Evolutionary conservation across 306 rosid species (phyloP).

Genomic region (Lagenaria siceraria): DNA sequence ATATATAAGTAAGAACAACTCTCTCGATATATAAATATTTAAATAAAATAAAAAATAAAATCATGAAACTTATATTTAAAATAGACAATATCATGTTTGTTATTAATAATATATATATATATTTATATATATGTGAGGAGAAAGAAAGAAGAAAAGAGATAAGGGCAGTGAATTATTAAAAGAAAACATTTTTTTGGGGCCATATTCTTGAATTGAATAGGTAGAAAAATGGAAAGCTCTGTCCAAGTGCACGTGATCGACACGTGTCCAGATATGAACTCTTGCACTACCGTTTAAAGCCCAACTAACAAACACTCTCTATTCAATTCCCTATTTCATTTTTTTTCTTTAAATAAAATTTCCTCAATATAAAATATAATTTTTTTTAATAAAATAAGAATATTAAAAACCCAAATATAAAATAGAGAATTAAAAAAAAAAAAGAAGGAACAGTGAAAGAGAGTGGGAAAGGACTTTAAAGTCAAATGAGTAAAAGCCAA

Average conservation of each 20-base stretch:
- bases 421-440: neutral
- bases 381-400: neutral
- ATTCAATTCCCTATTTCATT: neutral
- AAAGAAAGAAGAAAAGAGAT: neutral
- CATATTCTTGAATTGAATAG: neutral
- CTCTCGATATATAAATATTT: no score
- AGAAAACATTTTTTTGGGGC: neutral
- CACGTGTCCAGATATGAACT: neutral
- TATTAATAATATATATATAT: no score
- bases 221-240: neutral
- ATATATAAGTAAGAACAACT: no score
- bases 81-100: no score
- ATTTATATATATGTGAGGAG: neutral
- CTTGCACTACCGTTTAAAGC: neutral
- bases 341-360: neutral
- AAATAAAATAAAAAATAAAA: no score
- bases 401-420: neutral
- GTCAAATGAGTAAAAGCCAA: neutral
- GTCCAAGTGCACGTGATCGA: neutral
- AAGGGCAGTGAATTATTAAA: neutral
- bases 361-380: neutral
- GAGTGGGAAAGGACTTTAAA: neutral
- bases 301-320: neutral
- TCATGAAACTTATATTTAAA: no score
- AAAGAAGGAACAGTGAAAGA: neutral